Evolutionary conservation across 805 yeast genomes (phyloP).

Genomic region (Pichia sporocuriosa): DNA sequence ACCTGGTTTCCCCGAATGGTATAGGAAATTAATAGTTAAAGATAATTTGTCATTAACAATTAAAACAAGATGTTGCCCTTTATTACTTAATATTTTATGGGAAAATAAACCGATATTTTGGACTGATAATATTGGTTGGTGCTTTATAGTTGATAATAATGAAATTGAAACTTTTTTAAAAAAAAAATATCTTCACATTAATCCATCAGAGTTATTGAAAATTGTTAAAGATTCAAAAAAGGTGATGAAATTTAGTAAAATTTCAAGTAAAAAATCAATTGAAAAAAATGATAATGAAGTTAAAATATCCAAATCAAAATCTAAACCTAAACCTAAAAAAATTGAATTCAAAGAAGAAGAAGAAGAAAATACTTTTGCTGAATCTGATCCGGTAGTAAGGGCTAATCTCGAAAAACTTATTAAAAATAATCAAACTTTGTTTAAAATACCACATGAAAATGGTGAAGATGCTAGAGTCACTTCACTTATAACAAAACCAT

Average conservation of each 20-base stretch:
- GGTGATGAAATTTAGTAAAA: not conserved
- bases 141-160: constrained; percentile 54
- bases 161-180: constrained; percentile 31
- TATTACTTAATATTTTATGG: constrained; percentile 75
- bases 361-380: constrained; percentile 3
- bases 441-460: constrained; percentile 83
- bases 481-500: constrained; percentile 70
- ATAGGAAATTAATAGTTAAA: constrained; percentile 46
- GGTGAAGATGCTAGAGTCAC: constrained; percentile 74
- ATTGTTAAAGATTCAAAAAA: constrained; percentile 7
- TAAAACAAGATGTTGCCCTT: constrained; percentile 68
- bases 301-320: not conserved
- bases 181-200: constrained; percentile 32
- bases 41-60: constrained; percentile 50
- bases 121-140: constrained; percentile 82
- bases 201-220: constrained; percentile 14
- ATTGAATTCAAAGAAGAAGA: not conserved
- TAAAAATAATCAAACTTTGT: constrained; percentile 24
- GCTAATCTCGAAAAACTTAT: constrained; percentile 8
- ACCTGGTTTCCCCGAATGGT: constrained; percentile 96
- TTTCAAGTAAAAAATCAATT: not conserved
- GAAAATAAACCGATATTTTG: constrained; percentile 77
- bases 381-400: constrained; percentile 15
- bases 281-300: not conserved
- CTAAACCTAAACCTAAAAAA: not conserved